Base-by-base conservation (phyloP, 1,284 basidiomycete genomes). In the Pholiota adiposa region DNA sequence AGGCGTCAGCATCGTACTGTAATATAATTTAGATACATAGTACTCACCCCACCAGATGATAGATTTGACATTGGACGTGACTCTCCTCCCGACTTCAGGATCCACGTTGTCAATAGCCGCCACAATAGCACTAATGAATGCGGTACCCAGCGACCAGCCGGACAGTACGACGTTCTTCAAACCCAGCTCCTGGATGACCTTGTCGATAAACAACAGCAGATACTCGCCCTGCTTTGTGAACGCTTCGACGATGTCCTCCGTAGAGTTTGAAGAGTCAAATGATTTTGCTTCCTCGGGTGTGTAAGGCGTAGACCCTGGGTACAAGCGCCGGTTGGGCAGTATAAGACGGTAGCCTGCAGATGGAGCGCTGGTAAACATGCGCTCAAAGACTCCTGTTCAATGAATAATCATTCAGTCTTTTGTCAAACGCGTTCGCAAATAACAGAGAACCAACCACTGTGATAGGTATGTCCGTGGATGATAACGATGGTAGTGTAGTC, bases 401-500 rank as follows among this genome's bases (percentile, higher is more conserved):
- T 18, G 11, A 44, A n/a, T 6, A 44, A 23, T n/a, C n/a, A n/a
- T 27, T 49, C 12, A 8, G 18, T 33, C 31, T 33, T 38, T 38
- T 38, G 12, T 38, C 6, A 11, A 14, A 38, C 12, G 31, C 5
- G 5, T 6, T 12, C 31, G 31, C 31, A 23, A 36, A n/a, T 6
- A 29, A 11, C 34, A 12, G 7, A 5, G n/a, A 23, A 29, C 66
- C 2, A 52, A 70, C 69, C 68, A 41, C 54, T 65, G 43, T 72
- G 69, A 36, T 64, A 69, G 1, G 66, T 66, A 43, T 69, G 68
- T 4, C 70, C 69, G 55, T 72, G 70, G 21, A 70, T 62, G 7
- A 69, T 38, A 5, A 70, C 51, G 11, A 68, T 50, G 0, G 70
- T 70, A 6, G 56, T 46, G 49, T 72, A 72, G 25, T 62, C 48